A percentile compares a stretch with the other conserved stretches of the same genome.
Conservation (phyloP, 192 early-diverging fungal species). For the Chytriomyces confervae region DNA sequence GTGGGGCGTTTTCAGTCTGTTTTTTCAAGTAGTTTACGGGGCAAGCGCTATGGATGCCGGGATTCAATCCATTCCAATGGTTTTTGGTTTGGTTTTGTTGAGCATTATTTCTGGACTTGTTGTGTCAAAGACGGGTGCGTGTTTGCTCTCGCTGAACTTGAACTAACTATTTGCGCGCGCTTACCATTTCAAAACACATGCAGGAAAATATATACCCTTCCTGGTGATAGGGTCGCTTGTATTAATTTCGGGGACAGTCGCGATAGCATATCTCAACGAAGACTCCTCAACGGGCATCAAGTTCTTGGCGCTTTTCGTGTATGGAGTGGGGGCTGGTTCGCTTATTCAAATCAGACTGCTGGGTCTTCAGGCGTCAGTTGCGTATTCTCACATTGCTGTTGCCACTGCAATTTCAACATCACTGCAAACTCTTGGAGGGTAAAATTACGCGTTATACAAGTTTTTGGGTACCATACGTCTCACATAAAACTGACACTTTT, state of each 20-base stretch:
- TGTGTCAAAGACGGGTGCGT: constrained; percentile 20
- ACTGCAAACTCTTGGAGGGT: constrained; percentile 66
- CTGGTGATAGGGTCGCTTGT: constrained; percentile 66
- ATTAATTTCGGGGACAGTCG: constrained; percentile 58
- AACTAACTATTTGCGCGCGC: background rate
- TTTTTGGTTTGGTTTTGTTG: constrained; percentile 72
- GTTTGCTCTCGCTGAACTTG: background rate
- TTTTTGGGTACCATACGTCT: too few relatives aligned
- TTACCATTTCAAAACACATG: background rate
- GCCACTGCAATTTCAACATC: constrained; percentile 73
- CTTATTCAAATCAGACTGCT: constrained; percentile 77
- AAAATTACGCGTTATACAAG: constrained; percentile 46
- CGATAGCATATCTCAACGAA: constrained; percentile 64
- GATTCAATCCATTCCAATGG: constrained; percentile 73
- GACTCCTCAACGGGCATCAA: constrained; percentile 54
- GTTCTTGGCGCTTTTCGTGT: constrained; percentile 68
- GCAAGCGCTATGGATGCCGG: constrained; percentile 78
- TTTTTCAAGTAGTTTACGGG: constrained; percentile 68
- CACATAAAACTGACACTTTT: constrained; percentile 37
- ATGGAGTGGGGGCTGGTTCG: constrained; percentile 77
- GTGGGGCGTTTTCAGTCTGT: background rate
- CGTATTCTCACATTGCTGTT: constrained; percentile 68
- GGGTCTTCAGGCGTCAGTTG: constrained; percentile 73
- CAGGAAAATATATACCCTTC: constrained; percentile 60
- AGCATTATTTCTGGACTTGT: constrained; percentile 9